Base-by-base conservation (phyloP, 1,284 basidiomycete species). In the Exsudoporus floridanus region DNA sequence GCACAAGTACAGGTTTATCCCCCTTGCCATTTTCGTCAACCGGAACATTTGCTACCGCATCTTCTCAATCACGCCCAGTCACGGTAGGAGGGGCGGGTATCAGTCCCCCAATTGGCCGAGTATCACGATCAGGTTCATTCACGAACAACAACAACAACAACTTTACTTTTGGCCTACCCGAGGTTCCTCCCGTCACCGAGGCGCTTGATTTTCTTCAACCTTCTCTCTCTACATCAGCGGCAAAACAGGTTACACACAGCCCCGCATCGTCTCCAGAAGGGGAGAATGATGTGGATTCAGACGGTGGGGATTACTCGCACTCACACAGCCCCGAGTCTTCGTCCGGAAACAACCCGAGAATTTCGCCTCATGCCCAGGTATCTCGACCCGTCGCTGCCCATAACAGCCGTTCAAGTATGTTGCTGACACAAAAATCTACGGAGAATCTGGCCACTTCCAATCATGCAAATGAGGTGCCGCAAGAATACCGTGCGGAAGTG, bases 401-500 rank as follows among this genome's bases (percentile, higher is more conserved):
- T 51, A 56, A 38, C 49, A 50, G 31, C 37, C 66, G 52, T 51
- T 57, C 62, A 21, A 59, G 53, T 45, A 41, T 51, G 47, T 56
- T 63, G 21, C 48, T 58, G 33, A 55, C 62, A 6, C 72, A 50
- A 27, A 54, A 52, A 16, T 72, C 73, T 6, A 49, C 50, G 42
- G 70, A 73, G 54, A 72, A 72, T 47, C 52, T 73, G 16, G 49
- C 62, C 10, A 1, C 52, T n/a, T 46, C 56, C 21, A 68, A 63
- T 23, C 76, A 77, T 56, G 75, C 75, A 50, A 86, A 86, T 57
- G 88, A 90, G 63, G 79, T 92, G 46, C 88, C 89, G 12, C 77
- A 81, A 59, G 95, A 97, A 67, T 89, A 94, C 61, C 83, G 86
- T 54, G 71, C 73, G 34, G 86, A 90, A 63, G 86, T 98, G 46